These are phyloP conservation scores for Xenosphaeropsis pyriputrescens DNA, from an alignment of 2,329 filamentous ascomycete species.

Conservation along the genomic window DNA sequence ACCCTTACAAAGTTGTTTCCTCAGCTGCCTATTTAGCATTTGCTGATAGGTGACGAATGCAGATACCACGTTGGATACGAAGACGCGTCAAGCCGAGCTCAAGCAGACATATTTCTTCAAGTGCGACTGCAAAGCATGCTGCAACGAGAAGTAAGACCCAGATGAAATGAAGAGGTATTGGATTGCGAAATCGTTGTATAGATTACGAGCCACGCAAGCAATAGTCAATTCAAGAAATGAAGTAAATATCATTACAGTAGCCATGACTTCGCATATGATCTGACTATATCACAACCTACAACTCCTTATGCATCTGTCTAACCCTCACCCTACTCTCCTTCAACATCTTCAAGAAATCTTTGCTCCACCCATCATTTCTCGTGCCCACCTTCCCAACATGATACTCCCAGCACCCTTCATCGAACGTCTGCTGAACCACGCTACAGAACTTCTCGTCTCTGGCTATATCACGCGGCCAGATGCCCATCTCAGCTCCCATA, in stretches of 20 bases:
- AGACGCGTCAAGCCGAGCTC: background rate
- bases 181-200: too few relatives aligned
- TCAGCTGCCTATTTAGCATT: too few relatives aligned
- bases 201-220: too few relatives aligned
- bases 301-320: conserved; percentile 1
- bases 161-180: too few relatives aligned
- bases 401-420: conserved; percentile 44
- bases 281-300: background rate
- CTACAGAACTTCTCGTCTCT: conserved; percentile 21
- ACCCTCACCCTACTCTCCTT: conserved; percentile 1
- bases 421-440: conserved; percentile 19
- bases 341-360: conserved; percentile 1
- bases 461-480: conserved; percentile 33
- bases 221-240: too few relatives aligned
- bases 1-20: too few relatives aligned
- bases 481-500: conserved; percentile 41
- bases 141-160: background rate
- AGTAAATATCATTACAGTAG: too few relatives aligned
- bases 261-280: too few relatives aligned
- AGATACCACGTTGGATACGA: background rate
- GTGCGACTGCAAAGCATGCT: background rate
- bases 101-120: background rate
- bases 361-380: conserved; percentile 1
- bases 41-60: too few relatives aligned
- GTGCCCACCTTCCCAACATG: conserved; percentile 20